Evolutionary conservation across 2,329 filamentous ascomycete species (phyloP).

Genomic region (Pezicula neosporulosa): DNA sequence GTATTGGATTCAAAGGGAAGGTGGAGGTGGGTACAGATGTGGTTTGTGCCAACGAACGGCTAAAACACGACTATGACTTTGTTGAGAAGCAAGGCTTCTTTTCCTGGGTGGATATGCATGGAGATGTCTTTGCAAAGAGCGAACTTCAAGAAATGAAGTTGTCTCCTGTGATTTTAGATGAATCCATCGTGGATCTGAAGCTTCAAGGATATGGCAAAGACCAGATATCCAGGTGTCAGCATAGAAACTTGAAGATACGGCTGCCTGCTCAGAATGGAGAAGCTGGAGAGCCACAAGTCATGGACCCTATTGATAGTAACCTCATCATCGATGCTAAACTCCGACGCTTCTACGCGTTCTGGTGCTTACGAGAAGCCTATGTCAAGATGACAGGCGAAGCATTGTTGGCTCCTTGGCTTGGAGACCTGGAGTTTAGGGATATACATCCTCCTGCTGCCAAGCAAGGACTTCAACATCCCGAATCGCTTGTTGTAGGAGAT

Average conservation of each 20-base stretch:
- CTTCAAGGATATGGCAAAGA: slow-evolving; percentile 13
- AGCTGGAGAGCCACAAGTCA: slow-evolving; percentile 1
- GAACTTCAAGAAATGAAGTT: slow-evolving; percentile 62
- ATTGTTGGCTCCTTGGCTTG: slow-evolving; percentile 69
- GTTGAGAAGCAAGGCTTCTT: slow-evolving; percentile 59
- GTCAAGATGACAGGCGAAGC: slow-evolving; percentile 82
- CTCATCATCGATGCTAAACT: slow-evolving; percentile 56
- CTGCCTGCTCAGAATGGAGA: slow-evolving; percentile 9
- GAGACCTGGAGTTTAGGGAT: slow-evolving; percentile 63
- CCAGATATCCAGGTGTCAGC: slow-evolving; percentile 21
- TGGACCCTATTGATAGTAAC: slow-evolving; percentile 24
- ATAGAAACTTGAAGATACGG: slow-evolving; percentile 14
- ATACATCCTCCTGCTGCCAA: slow-evolving; percentile 35
- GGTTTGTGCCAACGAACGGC: slow-evolving; percentile 70
- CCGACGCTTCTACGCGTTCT: slow-evolving; percentile 71
- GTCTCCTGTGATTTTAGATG: slow-evolving; percentile 11
- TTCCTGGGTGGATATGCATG: slow-evolving; percentile 67
- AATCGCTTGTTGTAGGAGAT: slow-evolving; percentile 19
- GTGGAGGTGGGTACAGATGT: slow-evolving; percentile 67
- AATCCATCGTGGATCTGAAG: slow-evolving; percentile 5
- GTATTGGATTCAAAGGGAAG: slow-evolving; percentile 17
- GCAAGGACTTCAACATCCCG: slow-evolving; percentile 3
- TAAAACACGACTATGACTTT: slow-evolving; percentile 55
- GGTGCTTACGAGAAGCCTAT: slow-evolving; percentile 78
- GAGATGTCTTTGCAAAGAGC: slow-evolving; percentile 61